phyloP scores from a whole-genome alignment of 306 rosid genomes.

The Dryas alaskensis region DNA sequence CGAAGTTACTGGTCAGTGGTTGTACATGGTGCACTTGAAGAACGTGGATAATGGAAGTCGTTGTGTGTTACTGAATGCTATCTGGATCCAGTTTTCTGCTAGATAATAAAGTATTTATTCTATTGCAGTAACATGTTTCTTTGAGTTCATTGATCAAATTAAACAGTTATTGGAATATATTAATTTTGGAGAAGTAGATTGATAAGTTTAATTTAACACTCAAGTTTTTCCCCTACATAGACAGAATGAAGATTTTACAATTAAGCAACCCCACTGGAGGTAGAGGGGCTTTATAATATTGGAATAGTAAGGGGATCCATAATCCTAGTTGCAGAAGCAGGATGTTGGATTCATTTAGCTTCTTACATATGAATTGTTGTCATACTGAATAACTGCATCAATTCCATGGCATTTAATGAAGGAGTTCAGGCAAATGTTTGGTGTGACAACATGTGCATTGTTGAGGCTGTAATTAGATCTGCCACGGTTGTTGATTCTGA shows the following conservation, averaged over 20 bases:
- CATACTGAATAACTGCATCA: slow-evolving; percentile 47
- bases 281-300: not conserved
- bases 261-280: not conserved
- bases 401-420: slow-evolving; percentile 57
- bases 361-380: not conserved
- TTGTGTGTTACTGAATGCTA: slow-evolving; percentile 8
- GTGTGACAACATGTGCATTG: slow-evolving; percentile 46
- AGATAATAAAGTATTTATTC: not conserved
- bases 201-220: no score
- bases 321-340: not conserved
- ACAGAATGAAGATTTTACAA: no score
- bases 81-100: slow-evolving; percentile 1
- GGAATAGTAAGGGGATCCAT: not conserved
- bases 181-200: not conserved
- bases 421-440: slow-evolving; percentile 51
- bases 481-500: slow-evolving; percentile 48
- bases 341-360: not conserved
- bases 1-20: slow-evolving; percentile 12
- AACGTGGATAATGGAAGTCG: slow-evolving; percentile 15
- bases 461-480: slow-evolving; percentile 41
- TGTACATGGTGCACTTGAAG: slow-evolving; percentile 31
- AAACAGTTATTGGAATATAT: not conserved
- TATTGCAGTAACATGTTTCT: not conserved
- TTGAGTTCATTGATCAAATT: not conserved
- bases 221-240: no score